Percentiles rank a stretch among this genome's conserved stretches.
phyloP scores from a whole-genome alignment of 2,329 filamentous ascomycete genomes.

The Aspergillus sp. region DNA sequence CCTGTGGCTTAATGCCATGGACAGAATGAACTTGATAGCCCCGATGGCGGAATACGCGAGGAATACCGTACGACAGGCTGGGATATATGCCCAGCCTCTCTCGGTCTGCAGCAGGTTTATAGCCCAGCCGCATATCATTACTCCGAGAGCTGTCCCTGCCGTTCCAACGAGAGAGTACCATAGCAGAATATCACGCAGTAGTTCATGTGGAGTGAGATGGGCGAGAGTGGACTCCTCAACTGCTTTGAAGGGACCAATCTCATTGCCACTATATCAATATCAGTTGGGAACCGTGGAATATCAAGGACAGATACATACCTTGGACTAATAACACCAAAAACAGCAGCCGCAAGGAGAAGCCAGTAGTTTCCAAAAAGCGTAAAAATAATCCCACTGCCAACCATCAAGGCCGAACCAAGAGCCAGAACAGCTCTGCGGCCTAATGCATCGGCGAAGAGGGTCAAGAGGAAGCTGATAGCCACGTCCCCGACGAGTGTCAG shows the following conservation, averaged over 20 bases:
- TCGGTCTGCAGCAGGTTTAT: constrained; percentile 51
- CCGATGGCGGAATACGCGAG: constrained; percentile 58
- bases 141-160: constrained; percentile 61
- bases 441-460: constrained; percentile 59
- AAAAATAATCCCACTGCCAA: constrained; percentile 56
- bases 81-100: constrained; percentile 45
- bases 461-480: constrained; percentile 56
- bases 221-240: constrained; percentile 66
- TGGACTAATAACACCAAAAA: constrained; percentile 62
- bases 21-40: constrained; percentile 55
- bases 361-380: constrained; percentile 58
- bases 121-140: constrained; percentile 60
- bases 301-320: constrained; percentile 30
- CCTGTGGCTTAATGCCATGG: constrained; percentile 49
- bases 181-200: constrained; percentile 62
- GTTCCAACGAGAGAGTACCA: constrained; percentile 61
- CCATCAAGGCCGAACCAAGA: constrained; percentile 57
- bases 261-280: constrained; percentile 49
- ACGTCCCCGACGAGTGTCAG: constrained; percentile 63
- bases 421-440: constrained; percentile 57
- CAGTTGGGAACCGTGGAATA: neutral
- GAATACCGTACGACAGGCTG: constrained; percentile 59
- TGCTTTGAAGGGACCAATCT: constrained; percentile 67
- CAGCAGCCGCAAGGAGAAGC: constrained; percentile 57
- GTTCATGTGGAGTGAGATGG: constrained; percentile 57